Conservation (phyloP, 2,329 filamentous ascomycete species). For the Rachicladosporium sp. region DNA sequence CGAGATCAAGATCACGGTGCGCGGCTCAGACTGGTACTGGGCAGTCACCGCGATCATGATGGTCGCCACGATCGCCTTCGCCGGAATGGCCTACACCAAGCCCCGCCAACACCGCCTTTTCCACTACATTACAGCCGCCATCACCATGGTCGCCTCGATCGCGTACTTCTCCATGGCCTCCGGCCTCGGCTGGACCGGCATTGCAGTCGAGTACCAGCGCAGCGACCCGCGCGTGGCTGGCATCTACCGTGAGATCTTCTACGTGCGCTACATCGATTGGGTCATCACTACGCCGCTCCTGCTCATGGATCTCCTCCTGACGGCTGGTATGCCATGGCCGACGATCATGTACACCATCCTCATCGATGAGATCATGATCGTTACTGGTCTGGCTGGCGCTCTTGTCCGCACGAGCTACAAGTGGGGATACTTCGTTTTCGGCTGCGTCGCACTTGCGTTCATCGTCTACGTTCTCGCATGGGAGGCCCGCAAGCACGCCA, state of each 20-base stretch:
- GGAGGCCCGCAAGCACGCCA: slow-evolving; percentile 46
- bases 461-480: slow-evolving; percentile 48
- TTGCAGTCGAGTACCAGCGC: slow-evolving; percentile 47
- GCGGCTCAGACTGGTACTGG: slow-evolving; percentile 50
- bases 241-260: slow-evolving; percentile 51
- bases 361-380: slow-evolving; percentile 53
- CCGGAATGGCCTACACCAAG: slow-evolving; percentile 41
- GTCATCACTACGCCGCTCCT: slow-evolving; percentile 53
- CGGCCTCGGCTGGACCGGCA: slow-evolving; percentile 51
- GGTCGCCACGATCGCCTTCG: slow-evolving; percentile 39
- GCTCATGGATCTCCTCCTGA: slow-evolving; percentile 50
- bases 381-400: slow-evolving; percentile 54
- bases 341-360: slow-evolving; percentile 51
- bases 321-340: slow-evolving; percentile 51
- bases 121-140: slow-evolving; percentile 50
- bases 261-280: slow-evolving; percentile 35
- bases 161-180: slow-evolving; percentile 58
- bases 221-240: slow-evolving; percentile 34
- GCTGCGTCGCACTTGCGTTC: slow-evolving; percentile 41
- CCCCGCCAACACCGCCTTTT: slow-evolving; percentile 46
- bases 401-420: slow-evolving; percentile 52
- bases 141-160: slow-evolving; percentile 48
- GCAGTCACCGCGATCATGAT: slow-evolving; percentile 50
- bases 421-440: slow-evolving; percentile 54
- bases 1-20: slow-evolving; percentile 46